These are phyloP conservation scores for Aureobasidium zeae DNA, from an alignment of 2,329 filamentous ascomycete genomes.

Conservation along the genomic window DNA sequence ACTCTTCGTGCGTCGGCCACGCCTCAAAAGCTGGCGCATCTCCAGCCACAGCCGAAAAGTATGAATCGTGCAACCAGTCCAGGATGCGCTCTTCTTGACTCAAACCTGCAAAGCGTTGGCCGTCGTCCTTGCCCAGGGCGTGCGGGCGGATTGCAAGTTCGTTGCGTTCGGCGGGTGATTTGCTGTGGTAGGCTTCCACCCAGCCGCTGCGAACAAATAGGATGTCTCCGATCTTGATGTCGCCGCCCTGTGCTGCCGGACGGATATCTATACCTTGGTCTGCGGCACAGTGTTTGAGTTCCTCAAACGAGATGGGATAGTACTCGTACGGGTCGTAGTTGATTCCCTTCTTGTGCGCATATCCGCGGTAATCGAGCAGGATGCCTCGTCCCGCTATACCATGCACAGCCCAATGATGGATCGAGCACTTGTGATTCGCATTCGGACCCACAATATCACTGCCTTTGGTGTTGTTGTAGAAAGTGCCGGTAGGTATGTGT, in stretches of 20 bases:
- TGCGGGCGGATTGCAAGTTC: constrained; percentile 37
- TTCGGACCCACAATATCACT: constrained; percentile 33
- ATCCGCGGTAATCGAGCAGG: constrained; percentile 37
- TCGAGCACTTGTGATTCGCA: constrained; percentile 36
- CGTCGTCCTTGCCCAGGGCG: constrained; percentile 32
- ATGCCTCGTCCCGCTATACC: constrained; percentile 37
- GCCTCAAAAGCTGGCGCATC: constrained; percentile 57
- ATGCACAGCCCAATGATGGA: constrained; percentile 39
- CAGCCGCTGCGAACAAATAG: constrained; percentile 57
- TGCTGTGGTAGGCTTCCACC: constrained; percentile 49
- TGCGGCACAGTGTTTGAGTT: constrained; percentile 49
- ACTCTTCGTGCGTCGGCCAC: constrained; percentile 32
- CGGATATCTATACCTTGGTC: constrained; percentile 50
- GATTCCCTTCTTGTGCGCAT: constrained; percentile 34
- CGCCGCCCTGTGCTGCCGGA: constrained; percentile 44
- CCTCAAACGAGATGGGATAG: constrained; percentile 35
- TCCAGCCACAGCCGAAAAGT: constrained; percentile 54
- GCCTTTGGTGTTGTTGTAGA: constrained; percentile 36
- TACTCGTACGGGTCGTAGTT: constrained; percentile 36
- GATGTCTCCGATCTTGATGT: constrained; percentile 47
- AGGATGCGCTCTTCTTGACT: constrained; percentile 16
- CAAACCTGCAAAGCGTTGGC: neutral
- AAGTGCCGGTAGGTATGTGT: constrained; percentile 30
- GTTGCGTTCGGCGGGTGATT: constrained; percentile 42
- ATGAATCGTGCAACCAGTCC: constrained; percentile 34